Base-by-base conservation (phyloP, 2,329 filamentous ascomycete genomes). In the Zymoseptoria crescenta region DNA sequence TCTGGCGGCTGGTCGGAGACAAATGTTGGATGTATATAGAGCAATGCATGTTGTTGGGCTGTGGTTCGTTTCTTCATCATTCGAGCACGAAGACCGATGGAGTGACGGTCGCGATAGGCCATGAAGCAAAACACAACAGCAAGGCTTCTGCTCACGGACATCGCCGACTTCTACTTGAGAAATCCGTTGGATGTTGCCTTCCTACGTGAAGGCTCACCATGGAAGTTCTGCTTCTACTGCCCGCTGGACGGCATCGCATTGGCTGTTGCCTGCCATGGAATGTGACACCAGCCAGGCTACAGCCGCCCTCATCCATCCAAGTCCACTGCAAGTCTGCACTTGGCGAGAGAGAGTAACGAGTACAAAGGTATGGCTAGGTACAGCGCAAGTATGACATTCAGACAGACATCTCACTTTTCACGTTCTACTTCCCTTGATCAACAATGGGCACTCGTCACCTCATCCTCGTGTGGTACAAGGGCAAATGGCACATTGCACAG, bases 401-500 rank as follows among this genome's bases (percentile, higher is more conserved):
- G 9, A 10, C 30, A 13, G 9, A 10, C 8, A 35, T 3, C 8
- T 35, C 30, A 35, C 7, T 9, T 35, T 35, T 35, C 9, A 4
- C 30, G 13, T 35, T 35, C 8, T 13, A 13, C 9, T 10, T 10
- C 9, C 13, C 13, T 13, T 35, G 30, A 45, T 13, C 35, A n/a
- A 52, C 54, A 10, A 66, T 67, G 62, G 59, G 64, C n/a, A 63
- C 60, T 9, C 59, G 60, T 24, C 58, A 64, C 55, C 59, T 68
- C 29, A 62, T 64, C 49, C 53, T 65, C 56, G 58, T 66, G 35
- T 67, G 63, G 56, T 59, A 65, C 58, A 62, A 61, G 29, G 62
- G 61, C 50, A 48, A 63, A 52, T 65, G 64, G 28, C 27, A 54
- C 19, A 59, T 72, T 30, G 65, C 65, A 16, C 69, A 73, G 52